Percentiles rank a stretch among this genome's conserved stretches.
Evolutionary conservation across 202 grass and related monocot genomes (phyloP).

Genomic region (Zoysia matrella): DNA sequence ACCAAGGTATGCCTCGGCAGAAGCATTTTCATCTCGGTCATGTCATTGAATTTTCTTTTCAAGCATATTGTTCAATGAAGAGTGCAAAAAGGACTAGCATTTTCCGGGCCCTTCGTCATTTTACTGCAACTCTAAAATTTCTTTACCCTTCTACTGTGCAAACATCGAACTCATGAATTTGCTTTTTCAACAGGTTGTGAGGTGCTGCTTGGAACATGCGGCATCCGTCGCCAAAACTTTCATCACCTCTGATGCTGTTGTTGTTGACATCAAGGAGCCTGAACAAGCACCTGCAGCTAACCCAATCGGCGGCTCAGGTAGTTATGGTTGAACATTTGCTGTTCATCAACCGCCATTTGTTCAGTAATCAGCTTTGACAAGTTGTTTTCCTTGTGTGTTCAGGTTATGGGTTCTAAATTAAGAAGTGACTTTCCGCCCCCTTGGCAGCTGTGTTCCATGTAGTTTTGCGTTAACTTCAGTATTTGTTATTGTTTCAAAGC

Average conservation of each 20-base stretch:
- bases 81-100: neutral
- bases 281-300: conserved; percentile 64
- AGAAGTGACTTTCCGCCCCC: neutral
- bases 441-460: neutral
- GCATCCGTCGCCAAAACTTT: conserved; percentile 89
- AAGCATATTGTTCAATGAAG: neutral
- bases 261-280: conserved; percentile 77
- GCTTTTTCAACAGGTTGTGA: conserved; percentile 67
- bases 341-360: neutral
- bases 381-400: neutral
- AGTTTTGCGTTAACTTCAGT: neutral
- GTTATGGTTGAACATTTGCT: neutral
- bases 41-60: neutral
- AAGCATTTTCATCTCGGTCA: neutral
- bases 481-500: neutral
- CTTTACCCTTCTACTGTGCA: too few species aligned
- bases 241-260: conserved; percentile 87
- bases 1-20: conserved; percentile 67
- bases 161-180: neutral
- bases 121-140: neutral
- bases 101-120: neutral
- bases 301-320: conserved; percentile 90
- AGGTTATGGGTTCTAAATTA: conserved; percentile 61
- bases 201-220: conserved; percentile 92
- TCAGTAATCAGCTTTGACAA: neutral